Base-by-base conservation (phyloP, 257 asterid genomes). In the Avicennia marina region DNA sequence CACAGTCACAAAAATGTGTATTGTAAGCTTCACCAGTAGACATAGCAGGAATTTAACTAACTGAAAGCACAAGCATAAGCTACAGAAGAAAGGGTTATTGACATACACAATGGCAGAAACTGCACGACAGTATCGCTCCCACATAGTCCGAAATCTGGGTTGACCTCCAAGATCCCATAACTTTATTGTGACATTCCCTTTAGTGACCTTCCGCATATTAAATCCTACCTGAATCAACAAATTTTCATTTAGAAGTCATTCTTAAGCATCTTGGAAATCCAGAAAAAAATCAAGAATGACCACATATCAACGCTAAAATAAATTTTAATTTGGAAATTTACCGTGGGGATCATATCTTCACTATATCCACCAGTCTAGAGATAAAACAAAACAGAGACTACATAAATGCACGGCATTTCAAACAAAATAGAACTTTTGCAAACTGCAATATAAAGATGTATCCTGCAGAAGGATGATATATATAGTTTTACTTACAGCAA, bases 91-190 rank as follows among this genome's bases (percentile, higher is more conserved):
- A 70, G 52, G 38, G 66, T 45, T 44, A 56, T 45, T 48, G 57
- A 60, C 93, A 34, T 85, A 91, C 97, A 91, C 98, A 68, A 91
- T 91, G 47, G 97, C 97, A 72, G 98, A 91, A 72, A 91, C 98
- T 40, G 96, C 89, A 53, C 98, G 98, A 58, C 98, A 91, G 59
- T 91, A 91, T 70, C 97, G 71, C 82, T 91, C 98, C 98, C 98
- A 88, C 95, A 88, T 85, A 53, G 94, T 91, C 58, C 96, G 69
- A 63, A 91, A 88, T 77, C 98, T 83, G 55, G 98, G 98, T 74
- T 88, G 98, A 69, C 98, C 98, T 47, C 98, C 98, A 83, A 91
- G 96, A 78, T 91, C 98, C 98, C 98, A 91, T 70, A 91, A 70
- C 75, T 91, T 91, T 57, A 91, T 91, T 22, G 98, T 91, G 62